Conservation (phyloP, 257 asterid species). For the Solanum bulbocastanum region DNA sequence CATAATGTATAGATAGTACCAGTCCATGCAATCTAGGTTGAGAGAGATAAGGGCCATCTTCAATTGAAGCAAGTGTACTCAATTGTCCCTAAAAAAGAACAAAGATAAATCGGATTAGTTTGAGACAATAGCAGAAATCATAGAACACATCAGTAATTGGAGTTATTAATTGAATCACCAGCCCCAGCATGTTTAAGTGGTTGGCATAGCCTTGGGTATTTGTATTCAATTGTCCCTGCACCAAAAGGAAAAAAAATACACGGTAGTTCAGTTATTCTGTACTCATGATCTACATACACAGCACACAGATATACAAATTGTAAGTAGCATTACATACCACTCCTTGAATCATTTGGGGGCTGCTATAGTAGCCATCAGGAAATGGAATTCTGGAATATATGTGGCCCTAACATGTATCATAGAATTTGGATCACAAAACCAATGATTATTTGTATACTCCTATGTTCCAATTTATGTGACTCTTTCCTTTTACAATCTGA, state of each 20-base stretch:
- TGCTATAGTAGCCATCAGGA: neutral
- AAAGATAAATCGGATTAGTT: neutral
- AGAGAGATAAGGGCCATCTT: slow-evolving; percentile 1
- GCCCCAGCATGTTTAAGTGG: slow-evolving; percentile 9
- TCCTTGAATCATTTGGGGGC: slow-evolving; percentile 5
- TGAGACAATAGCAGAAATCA: neutral
- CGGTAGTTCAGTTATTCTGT: neutral
- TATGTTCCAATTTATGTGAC: neutral
- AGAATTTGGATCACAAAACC: neutral
- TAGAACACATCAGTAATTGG: neutral
- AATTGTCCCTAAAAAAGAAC: slow-evolving; percentile 14
- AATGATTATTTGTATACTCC: neutral
- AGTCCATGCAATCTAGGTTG: slow-evolving; percentile 13
- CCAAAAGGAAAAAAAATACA: neutral
- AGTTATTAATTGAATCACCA: slow-evolving; percentile 12
- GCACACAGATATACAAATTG: neutral
- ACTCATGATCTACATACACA: too few species aligned
- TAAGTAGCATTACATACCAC: slow-evolving; percentile 2
- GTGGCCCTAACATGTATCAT: slow-evolving; percentile 5
- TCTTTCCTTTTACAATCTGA: neutral
- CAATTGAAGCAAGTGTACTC: slow-evolving; percentile 4
- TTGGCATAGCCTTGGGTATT: slow-evolving; percentile 2
- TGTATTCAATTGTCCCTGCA: slow-evolving; percentile 16
- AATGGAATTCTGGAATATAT: slow-evolving; percentile 10
- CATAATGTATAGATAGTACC: slow-evolving; percentile 1